Evolutionary conservation across 805 yeast genomes (phyloP), one percentile per base, ranked within the genome.

Genomic region (Schwanniomyces sp.): DNA sequence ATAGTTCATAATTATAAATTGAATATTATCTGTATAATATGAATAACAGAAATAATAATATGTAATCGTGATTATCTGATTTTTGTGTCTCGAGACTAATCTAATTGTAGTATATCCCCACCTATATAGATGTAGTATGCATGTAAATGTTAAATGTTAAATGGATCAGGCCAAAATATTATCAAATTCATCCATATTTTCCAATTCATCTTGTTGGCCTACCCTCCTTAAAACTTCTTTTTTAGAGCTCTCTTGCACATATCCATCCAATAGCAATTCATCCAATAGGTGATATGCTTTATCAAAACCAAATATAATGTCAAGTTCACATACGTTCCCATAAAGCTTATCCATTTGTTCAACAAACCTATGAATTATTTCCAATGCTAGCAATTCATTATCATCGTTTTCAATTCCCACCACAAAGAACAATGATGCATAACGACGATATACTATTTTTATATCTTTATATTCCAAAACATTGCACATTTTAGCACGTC

Each of bases 341-440:
- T 89, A 94, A 50, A 91, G 83, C 57, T 87, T 86, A 72, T 94
- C 99, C 97, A 94, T 90, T 54, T 89, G 91, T 66, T 94, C 99
- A 36, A 94, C 99, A 64, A 85, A 94, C 51, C 97, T 76, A 64
- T 94, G 99, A 44, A 94, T 85, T 14, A 87, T 73, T 60, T 94
- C 99, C 47, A 94, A 73, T 1, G 95, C 84, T 46, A 89, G 68
- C 52, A 94, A 75, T 64, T 94, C 99, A 64, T 94, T 94, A 60
- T 88, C 96, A 40, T 81, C 85, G 38, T 79, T 76, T 44, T 87
- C 94, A 25, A 91, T 82, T 0, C 96, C 97, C 34, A 89, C 86
- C 41, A 94, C 80, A 68, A 94, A 94, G 58, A 89, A 94, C 48
- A 94, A 72, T 41, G 96, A 88, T 1, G 99, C 99, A 62, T 94